Evolutionary conservation across 2,329 filamentous ascomycete species (phyloP).

Genomic region (Daldinia sp.): DNA sequence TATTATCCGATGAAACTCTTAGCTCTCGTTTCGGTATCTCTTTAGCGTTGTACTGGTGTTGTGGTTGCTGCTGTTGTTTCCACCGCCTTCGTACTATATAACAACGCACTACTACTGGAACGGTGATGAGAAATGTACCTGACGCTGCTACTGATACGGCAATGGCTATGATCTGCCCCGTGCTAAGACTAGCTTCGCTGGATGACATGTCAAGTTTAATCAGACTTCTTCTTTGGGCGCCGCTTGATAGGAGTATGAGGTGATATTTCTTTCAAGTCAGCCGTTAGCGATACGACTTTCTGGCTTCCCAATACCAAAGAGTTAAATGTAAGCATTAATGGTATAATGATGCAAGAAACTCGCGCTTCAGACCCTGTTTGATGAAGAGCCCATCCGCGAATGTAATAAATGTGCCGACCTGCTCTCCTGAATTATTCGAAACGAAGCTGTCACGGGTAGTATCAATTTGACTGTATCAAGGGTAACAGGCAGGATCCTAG

Average conservation of each 20-base stretch:
- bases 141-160: constrained; percentile 27
- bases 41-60: constrained; percentile 1
- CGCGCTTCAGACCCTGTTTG: not conserved
- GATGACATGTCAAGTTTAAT: not conserved
- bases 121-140: constrained; percentile 17
- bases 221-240: not conserved
- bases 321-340: not conserved
- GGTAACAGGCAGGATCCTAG: not conserved
- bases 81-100: constrained; percentile 18
- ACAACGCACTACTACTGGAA: constrained; percentile 23
- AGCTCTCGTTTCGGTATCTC: constrained; percentile 14
- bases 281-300: not conserved
- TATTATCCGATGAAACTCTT: not conserved
- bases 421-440: not conserved
- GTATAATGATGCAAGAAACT: not conserved
- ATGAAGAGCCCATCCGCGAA: not conserved
- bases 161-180: constrained; percentile 23
- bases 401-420: not conserved
- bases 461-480: not conserved
- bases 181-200: not conserved
- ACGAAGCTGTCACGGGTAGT: not conserved
- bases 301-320: not conserved
- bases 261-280: not conserved
- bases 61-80: too few relatives aligned
- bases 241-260: not conserved